Evolutionary conservation across 2,329 filamentous ascomycete genomes (phyloP).

Genomic region (Trichoderma sp.): DNA sequence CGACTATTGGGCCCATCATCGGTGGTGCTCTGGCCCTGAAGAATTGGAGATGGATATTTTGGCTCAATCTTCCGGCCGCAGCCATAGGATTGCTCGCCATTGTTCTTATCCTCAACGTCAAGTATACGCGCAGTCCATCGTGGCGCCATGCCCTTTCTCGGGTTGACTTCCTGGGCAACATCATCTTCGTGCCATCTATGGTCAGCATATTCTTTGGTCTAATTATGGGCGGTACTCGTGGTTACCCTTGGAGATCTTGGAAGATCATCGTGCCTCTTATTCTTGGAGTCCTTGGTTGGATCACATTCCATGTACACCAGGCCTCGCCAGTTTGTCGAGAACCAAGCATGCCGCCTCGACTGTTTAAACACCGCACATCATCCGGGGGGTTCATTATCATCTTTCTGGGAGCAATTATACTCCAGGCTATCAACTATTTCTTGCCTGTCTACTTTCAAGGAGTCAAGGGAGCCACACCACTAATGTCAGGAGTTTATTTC

Average conservation of each 20-base stretch:
- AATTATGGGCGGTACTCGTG: constrained; percentile 38
- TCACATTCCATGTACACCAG: constrained; percentile 25
- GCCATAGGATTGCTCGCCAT: constrained; percentile 22
- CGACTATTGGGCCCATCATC: constrained; percentile 34
- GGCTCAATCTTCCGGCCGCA: constrained; percentile 41
- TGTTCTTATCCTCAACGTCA: constrained; percentile 36
- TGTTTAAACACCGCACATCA: constrained; percentile 23
- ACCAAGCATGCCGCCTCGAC: constrained; percentile 21
- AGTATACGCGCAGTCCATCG: constrained; percentile 22
- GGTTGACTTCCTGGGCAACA: constrained; percentile 43
- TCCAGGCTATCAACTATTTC: constrained; percentile 34
- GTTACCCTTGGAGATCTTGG: constrained; percentile 38
- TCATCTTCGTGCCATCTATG: constrained; percentile 37
- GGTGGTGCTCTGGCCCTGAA: constrained; percentile 30
- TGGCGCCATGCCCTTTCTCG: constrained; percentile 21
- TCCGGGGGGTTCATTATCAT: constrained; percentile 28
- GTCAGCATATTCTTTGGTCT: constrained; percentile 33
- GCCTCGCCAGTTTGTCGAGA: constrained; percentile 9
- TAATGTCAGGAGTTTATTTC: constrained; percentile 32
- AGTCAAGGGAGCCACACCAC: constrained; percentile 35
- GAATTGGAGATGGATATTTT: constrained; percentile 48
- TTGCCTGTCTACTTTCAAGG: constrained; percentile 49
- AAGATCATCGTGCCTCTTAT: constrained; percentile 41
- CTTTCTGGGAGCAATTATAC: constrained; percentile 33
- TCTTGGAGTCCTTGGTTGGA: constrained; percentile 34